These are phyloP conservation scores for Pichia sp. DNA, from an alignment of 1,139 yeast genomes.

Conservation along the genomic window DNA sequence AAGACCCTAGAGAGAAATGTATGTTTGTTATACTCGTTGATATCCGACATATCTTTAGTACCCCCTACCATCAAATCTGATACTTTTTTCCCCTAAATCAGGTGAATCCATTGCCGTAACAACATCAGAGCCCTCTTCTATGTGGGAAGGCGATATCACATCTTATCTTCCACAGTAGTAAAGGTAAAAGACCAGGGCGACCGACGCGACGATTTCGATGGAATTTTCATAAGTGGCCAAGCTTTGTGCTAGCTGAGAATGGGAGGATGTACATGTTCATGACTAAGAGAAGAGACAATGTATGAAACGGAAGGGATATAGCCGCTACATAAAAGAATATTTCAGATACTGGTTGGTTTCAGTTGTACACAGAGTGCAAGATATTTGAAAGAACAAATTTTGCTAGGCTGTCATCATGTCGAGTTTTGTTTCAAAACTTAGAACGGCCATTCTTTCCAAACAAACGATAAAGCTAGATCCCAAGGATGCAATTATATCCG, in stretches of 20 bases:
- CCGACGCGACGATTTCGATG: constrained; percentile 3
- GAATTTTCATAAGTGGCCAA: neutral
- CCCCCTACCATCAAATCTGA: neutral
- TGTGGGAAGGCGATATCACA: neutral
- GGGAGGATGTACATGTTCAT: neutral
- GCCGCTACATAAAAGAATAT: too few relatives aligned
- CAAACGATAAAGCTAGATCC: constrained; percentile 4
- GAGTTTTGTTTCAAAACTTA: constrained; percentile 6
- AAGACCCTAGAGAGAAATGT: constrained; percentile 56
- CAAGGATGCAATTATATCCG: constrained; percentile 17
- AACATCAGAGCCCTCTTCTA: neutral
- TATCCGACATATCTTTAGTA: constrained; percentile 19
- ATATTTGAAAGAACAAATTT: too few relatives aligned
- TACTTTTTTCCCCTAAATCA: neutral
- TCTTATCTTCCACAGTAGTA: neutral
- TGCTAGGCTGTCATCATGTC: neutral
- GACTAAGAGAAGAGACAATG: neutral
- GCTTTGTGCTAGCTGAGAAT: neutral
- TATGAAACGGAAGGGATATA: too few relatives aligned
- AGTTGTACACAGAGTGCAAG: too few relatives aligned
- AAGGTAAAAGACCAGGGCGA: neutral
- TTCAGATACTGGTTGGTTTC: too few relatives aligned
- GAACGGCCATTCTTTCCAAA: constrained; percentile 1
- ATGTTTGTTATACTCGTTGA: constrained; percentile 35
- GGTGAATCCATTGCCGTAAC: neutral